Conservation (phyloP, 495 filamentous ascomycete species). For the Penicillium pancosmium region DNA sequence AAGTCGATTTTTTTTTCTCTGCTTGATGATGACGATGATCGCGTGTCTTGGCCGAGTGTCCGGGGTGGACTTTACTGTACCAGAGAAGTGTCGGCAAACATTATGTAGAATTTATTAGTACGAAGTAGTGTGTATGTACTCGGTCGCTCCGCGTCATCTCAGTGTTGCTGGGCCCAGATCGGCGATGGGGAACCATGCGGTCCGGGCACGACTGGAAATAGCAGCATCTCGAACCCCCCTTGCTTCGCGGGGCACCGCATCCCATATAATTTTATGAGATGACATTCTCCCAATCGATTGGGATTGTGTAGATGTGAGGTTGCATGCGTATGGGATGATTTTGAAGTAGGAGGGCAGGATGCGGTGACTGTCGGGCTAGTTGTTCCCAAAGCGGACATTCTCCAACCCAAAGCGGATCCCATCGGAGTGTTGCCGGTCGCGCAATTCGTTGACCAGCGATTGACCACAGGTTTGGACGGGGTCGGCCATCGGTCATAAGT, state of each 20-base stretch:
- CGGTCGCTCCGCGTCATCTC: neutral
- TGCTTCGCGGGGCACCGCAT: conserved; percentile 27
- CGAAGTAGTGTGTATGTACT: neutral
- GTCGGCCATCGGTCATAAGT: conserved; percentile 6
- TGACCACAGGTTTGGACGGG: neutral
- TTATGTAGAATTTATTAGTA: neutral
- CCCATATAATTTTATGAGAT: conserved; percentile 8
- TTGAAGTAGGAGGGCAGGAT: neutral
- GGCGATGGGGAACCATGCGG: conserved; percentile 27
- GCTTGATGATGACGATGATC: conserved; percentile 1
- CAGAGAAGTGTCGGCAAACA: neutral
- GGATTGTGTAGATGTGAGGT: conserved; percentile 18
- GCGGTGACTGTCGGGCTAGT: neutral
- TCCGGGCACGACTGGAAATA: conserved; percentile 10
- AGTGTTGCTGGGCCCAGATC: neutral
- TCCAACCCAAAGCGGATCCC: conserved; percentile 4
- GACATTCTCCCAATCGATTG: conserved; percentile 1
- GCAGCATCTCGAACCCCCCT: conserved; percentile 15
- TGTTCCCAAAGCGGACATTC: conserved; percentile 23
- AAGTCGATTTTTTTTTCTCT: neutral
- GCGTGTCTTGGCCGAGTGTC: conserved; percentile 2
- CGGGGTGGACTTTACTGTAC: neutral
- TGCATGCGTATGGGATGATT: conserved; percentile 13
- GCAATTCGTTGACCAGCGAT: neutral
- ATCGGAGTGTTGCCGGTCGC: conserved; percentile 8